Evolutionary conservation across 208 protist species (phyloP), one percentile per base, ranked within the genome.

Genomic region (Leptomonas pyrrhocoris): DNA sequence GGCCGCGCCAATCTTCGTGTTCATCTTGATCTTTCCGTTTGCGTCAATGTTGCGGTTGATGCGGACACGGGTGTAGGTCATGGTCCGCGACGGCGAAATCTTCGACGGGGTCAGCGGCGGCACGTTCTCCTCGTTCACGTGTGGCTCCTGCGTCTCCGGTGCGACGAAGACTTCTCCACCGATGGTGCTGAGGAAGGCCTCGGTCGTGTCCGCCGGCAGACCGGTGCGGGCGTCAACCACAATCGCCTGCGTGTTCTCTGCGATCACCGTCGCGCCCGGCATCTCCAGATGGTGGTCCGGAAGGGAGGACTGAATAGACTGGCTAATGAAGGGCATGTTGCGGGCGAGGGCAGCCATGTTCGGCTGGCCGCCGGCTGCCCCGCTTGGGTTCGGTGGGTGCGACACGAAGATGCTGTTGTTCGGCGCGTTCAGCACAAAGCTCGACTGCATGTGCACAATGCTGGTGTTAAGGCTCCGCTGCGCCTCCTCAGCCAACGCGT

Each of bases 11-110:
- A 86, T 81, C 57, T 84, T 85, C 21, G 74, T 80, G 45, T 23
- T 73, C 78, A 82, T 80, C 27, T 74, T 77, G 46, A 89, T 84
- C 59, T 85, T 86, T 28, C 84, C 84, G 66, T 81, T 80, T 9
- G 68, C 77, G 62, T 86, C 77, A 43, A 89, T 69, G 78, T 82
- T 85, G 27, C 84, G 80, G 69, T 89, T 89, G 53, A 89, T 81
- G 45, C 84, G 79, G 21, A 89, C 84, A 21, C 80, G 80, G 2
- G 84, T 89, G 81, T 77, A 84, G 16, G 80, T 84, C 77, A 89
- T 79, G 21, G 84, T 89, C 23, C 73, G 68, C 28, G 73, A 80
- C 13, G 84, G 84, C 6, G 77, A 84, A 23, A 89, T 77, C 54
- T 84, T 84, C 12, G 71, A 72, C 40, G 74, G 60, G n/a, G 77